phyloP scores from a whole-genome alignment of 2,329 filamentous ascomycete species.

The Xylaria sp. region DNA sequence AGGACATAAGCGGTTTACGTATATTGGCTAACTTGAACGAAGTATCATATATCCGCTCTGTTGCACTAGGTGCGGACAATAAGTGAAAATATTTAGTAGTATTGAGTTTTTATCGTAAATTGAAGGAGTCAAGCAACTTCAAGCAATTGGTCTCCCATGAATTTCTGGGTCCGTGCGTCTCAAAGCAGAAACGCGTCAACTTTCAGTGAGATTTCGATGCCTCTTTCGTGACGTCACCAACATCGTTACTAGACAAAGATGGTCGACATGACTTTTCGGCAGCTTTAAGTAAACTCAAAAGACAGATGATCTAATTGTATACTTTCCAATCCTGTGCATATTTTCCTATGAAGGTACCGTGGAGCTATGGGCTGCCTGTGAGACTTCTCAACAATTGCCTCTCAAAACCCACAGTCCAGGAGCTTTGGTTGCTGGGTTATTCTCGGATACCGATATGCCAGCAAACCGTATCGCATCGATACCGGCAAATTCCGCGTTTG shows the following conservation, averaged over 20 bases:
- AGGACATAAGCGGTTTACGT: too few species aligned
- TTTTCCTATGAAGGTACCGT: slow-evolving; percentile 5
- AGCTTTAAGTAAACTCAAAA: background rate
- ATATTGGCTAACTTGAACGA: background rate
- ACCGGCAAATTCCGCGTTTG: background rate
- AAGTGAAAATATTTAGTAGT: background rate
- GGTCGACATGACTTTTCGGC: background rate
- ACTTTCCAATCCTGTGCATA: background rate
- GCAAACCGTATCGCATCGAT: background rate
- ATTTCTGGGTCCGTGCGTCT: slow-evolving; percentile 1
- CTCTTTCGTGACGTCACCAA: slow-evolving; percentile 20
- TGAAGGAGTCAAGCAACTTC: background rate
- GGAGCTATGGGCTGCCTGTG: slow-evolving; percentile 3
- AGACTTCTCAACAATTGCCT: background rate
- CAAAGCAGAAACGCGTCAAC: background rate
- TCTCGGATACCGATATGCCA: background rate
- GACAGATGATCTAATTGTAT: background rate
- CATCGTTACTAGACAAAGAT: background rate
- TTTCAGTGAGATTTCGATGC: background rate
- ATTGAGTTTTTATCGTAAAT: background rate
- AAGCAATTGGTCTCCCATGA: background rate
- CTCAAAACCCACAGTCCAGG: background rate
- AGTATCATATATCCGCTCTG: background rate
- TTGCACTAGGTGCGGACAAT: background rate
- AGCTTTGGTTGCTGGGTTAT: background rate